Evolutionary conservation across 192 early-diverging fungal genomes (phyloP), one percentile per base, ranked within the genome.

Genomic region (Backusella sp.): DNA sequence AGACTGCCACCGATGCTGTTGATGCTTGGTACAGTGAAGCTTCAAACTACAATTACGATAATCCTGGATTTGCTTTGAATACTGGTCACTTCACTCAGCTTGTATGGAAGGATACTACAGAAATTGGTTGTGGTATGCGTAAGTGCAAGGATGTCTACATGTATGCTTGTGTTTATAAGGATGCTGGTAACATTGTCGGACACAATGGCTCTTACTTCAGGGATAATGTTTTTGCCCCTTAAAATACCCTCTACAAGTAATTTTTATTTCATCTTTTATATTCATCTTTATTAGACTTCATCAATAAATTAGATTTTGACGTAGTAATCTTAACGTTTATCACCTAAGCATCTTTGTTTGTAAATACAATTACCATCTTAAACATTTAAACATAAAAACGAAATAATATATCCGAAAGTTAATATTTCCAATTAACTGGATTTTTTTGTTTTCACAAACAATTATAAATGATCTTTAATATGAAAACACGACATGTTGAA

Each of bases 61-160:
- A 76, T 0, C 86, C 86, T 39, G 84, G 86, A 2, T 84, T 83
- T 73, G 21, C 52, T 17, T 14, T 1, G 0, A 6, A 32, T 3
- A 87, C 86, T 12, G 86, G 86, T 21, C 86, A 87, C 37, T 87
- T 85, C 66, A 87, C 84, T 52, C 82, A 84, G 19, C 65, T 83
- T 2, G 82, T 86, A 19, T 86, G 82, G 78, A 76, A 79, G 44
- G 34, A 26, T 7, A 82, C 80, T 9, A 73, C 66, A 11, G 15
- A 76, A 32, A 34, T 86, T 12, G 85, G 85, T 7, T 84, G 85
- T 35, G 82, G 78, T 70, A 44, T 77, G 17, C 70, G 32, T 2
- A 59, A 76, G 82, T 68, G 66, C 39, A 67, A 79, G 49, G 5
- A 75, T 86, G 37, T 84, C 83, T 80, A 80, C 79, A 26, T 88